Evolutionary conservation across 345 rosid genomes (phyloP), one percentile per base, ranked within the genome.

Genomic region (Brassica incana): DNA sequence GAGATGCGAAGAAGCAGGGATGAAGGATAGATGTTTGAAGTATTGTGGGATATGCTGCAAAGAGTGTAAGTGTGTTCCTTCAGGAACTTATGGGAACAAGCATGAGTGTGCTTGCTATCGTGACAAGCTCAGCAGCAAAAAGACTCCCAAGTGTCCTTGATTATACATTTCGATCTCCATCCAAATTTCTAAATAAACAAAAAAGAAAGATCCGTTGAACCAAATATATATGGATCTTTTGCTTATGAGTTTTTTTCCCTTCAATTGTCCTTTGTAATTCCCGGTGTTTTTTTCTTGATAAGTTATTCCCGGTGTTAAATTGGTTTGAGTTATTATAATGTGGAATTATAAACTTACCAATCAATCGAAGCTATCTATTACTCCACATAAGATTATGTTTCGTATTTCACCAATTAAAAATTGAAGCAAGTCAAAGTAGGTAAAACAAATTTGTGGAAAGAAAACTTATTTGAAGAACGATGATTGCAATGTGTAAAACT

Each of bases 31-130:
- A 65, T 92, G 97, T 85, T 66, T 90, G 30, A 92, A 87, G 89
- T 90, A 90, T 76, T 92, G 97, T 40, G 89, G 87, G 27, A 72
- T 92, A 45, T 92, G 97, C 81, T 92, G 97, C 74, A 67, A 18
- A 64, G 73, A 84, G 32, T 92, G 97, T 84, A 78, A 84, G 67
- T 90, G 97, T 66, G 97, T 92, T 67, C 97, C 93, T 29, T 90
- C 93, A 15, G 95, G 97, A 32, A 88, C 95, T 64, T 86, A 86
- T 50, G 93, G 84, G 10, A 85, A 89, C 86, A 90, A 89, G 74
- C 73, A 80, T 32, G 85, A 90, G 80, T 90, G 95, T 82, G 83
- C 91, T 62, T 90, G 95, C 54, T 90, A 90, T 50, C 83, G 89
- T 69, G 91, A 88, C 88, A 59, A 80, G 81, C 83, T 78, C 65